Conservation (phyloP, 192 early-diverging fungal genomes). For the Coemansia sp. region DNA sequence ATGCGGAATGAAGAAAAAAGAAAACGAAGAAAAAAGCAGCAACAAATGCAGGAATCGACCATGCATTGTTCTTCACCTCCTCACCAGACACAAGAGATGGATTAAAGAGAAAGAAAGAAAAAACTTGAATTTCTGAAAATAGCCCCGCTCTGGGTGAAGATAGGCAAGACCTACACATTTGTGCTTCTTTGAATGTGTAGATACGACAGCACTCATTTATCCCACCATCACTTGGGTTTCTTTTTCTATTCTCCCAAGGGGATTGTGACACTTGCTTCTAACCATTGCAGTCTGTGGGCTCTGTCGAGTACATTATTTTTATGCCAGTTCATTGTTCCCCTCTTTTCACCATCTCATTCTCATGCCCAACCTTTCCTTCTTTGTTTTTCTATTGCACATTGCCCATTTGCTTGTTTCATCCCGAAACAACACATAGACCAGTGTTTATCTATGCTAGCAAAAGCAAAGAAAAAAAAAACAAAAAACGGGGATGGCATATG, state of each 20-base stretch:
- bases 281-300: background rate
- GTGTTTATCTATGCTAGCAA: background rate
- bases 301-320: background rate
- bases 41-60: background rate
- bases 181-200: background rate
- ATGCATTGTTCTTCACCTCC: background rate
- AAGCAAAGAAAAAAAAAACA: background rate
- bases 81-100: conserved; percentile 1
- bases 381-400: background rate
- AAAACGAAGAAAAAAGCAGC: background rate
- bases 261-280: too few species aligned
- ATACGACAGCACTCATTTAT: background rate
- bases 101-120: background rate
- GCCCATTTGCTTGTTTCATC: background rate
- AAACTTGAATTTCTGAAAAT: background rate
- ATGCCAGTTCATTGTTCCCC: background rate
- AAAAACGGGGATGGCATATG: conserved; percentile 9
- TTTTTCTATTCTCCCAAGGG: background rate
- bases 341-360: background rate
- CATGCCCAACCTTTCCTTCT: background rate
- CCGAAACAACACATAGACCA: background rate
- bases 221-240: background rate
- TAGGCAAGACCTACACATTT: background rate
- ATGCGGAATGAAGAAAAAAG: background rate
- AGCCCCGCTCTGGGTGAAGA: background rate